Percentiles rank a stretch among this genome's conserved stretches.
Evolutionary conservation across 768 basidiomycete genomes (phyloP).

Genomic region (Lactarius deliciosus): DNA sequence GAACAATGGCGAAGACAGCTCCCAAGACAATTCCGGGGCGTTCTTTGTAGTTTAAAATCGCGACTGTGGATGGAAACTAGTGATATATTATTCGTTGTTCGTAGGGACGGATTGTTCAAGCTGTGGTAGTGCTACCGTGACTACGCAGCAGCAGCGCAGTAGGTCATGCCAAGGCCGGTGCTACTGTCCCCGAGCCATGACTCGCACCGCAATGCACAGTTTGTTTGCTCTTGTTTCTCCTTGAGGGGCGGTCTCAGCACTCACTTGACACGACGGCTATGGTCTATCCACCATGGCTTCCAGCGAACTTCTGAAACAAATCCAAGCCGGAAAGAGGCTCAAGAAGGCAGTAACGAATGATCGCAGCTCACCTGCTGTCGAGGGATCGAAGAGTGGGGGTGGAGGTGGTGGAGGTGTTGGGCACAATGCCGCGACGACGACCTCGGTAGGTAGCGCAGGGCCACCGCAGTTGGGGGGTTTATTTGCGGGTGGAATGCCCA

Average conservation of each 20-base stretch:
- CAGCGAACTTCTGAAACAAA: slow-evolving; percentile 72
- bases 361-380: slow-evolving; percentile 66
- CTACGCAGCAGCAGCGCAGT: too few species aligned
- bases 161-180: background rate
- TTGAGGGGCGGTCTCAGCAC: slow-evolving; percentile 2
- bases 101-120: too few species aligned
- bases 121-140: too few species aligned
- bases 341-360: slow-evolving; percentile 86
- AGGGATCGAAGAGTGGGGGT: slow-evolving; percentile 41
- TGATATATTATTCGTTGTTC: too few species aligned
- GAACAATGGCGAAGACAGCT: background rate
- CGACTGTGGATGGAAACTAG: background rate
- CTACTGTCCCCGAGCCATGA: background rate
- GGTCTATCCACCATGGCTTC: slow-evolving; percentile 55
- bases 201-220: too few species aligned
- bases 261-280: background rate
- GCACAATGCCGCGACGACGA: slow-evolving; percentile 34
- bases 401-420: slow-evolving; percentile 40
- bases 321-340: slow-evolving; percentile 77
- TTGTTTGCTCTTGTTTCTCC: slow-evolving; percentile 21
- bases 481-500: slow-evolving; percentile 92
- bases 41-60: background rate
- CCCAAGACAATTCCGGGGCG: background rate
- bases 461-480: slow-evolving; percentile 82
- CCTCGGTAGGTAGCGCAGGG: slow-evolving; percentile 40